Base-by-base conservation (phyloP, 257 asterid species). In the Rhazya stricta region DNA sequence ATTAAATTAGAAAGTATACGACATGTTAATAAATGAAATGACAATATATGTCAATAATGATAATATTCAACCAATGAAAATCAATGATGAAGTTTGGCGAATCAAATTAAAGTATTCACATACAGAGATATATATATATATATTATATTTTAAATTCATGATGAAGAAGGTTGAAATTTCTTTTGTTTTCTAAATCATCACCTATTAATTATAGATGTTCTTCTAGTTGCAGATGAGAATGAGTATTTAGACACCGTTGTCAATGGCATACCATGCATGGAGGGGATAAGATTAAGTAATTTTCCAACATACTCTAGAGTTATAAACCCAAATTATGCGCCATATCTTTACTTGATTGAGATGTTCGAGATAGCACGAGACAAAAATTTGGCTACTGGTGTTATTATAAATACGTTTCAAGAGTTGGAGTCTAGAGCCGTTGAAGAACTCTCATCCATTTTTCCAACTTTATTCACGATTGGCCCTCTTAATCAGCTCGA, bases 401-500 rank as follows among this genome's bases (percentile, higher is more conserved):
- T 45, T 27, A 25, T 69, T 7, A 0, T 77, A 5, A 77, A 81
- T 30, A 77, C 79, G 0, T 77, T 68, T 15, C 45, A 77, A 37
- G 15, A 10, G 15, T 11, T 74, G 41, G 84, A 81, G 46, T 18
- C 53, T 29, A 72, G 37, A 3, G 46, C 73, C 34, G 0, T 77
- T 10, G 2, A 81, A 23, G 57, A 74, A 34, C 53, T 77, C 9
- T 56, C 74, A 5, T 50, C 77, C 23, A 48, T 37, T 45, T 25
- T 29, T 58, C 71, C 84, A 5, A 5, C 2, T 0, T 9, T 69
- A 69, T 77, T 57, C 61, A 27, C 77, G 2, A 34, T 81, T 39
- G 84, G 82, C 21, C 82, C 82, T 16, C 61, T 81, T 54, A 77
- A 69, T 25, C 51, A 57, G 11, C 75, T 77, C 9, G 62, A n/a